Percentiles rank a stretch among this genome's conserved stretches.
These are phyloP conservation scores for Ustilago bromivora DNA, from an alignment of 1,284 basidiomycete genomes.

Conservation along the genomic window DNA sequence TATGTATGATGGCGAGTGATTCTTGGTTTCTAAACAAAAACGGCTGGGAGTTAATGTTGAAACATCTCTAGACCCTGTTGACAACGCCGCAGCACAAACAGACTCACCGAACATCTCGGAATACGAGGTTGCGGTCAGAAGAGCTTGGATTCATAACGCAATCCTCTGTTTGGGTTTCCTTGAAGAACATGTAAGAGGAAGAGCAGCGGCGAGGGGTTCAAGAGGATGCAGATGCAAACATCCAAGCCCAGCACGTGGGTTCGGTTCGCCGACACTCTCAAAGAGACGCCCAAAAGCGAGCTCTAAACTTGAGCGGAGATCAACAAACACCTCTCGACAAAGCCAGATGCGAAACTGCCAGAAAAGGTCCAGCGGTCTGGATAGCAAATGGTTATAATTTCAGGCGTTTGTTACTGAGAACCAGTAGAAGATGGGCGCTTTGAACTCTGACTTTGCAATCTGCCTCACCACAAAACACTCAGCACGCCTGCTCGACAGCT, in stretches of 20 bases:
- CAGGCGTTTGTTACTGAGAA: background rate
- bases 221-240: slow-evolving; percentile 1
- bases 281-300: background rate
- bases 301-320: slow-evolving; percentile 4
- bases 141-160: background rate
- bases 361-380: background rate
- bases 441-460: background rate
- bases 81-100: background rate
- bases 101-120: background rate
- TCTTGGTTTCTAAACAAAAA: no score
- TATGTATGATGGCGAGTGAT: no score
- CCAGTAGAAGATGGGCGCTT: background rate
- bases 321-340: background rate
- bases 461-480: background rate
- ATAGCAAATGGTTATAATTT: background rate
- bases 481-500: background rate
- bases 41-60: background rate
- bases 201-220: background rate
- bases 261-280: background rate
- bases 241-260: background rate
- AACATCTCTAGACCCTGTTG: background rate
- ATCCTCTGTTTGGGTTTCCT: background rate
- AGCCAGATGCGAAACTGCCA: background rate
- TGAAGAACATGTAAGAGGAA: background rate
- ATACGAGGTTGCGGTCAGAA: background rate